Evolutionary conservation across 768 basidiomycete genomes (phyloP).

Genomic region (Floccularia luteovirens): DNA sequence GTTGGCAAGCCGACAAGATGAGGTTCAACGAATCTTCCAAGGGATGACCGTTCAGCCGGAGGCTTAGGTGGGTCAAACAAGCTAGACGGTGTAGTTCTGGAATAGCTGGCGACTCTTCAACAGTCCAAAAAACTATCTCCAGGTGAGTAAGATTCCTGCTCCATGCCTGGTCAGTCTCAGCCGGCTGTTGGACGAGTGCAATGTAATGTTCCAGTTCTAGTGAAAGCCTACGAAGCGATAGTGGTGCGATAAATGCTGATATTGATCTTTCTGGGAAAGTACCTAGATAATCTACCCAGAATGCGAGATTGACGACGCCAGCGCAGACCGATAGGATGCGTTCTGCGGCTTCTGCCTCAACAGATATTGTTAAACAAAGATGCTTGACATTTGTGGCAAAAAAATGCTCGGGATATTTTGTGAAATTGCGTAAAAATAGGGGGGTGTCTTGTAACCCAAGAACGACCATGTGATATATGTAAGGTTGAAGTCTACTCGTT

Average conservation of each 20-base stretch:
- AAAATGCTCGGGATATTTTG: slow-evolving; percentile 22
- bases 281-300: slow-evolving; percentile 26
- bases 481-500: slow-evolving; percentile 26
- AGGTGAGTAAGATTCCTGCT: slow-evolving; percentile 24
- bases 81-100: slow-evolving; percentile 19
- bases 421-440: slow-evolving; percentile 27
- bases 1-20: slow-evolving; percentile 17
- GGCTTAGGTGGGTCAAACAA: slow-evolving; percentile 23
- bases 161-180: slow-evolving; percentile 13
- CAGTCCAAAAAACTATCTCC: slow-evolving; percentile 27
- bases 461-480: slow-evolving; percentile 29
- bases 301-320: slow-evolving; percentile 26
- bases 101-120: slow-evolving; percentile 13
- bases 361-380: slow-evolving; percentile 27
- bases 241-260: slow-evolving; percentile 15
- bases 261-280: slow-evolving; percentile 11
- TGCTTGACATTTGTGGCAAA: slow-evolving; percentile 27
- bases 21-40: slow-evolving; percentile 12
- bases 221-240: slow-evolving; percentile 24
- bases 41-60: slow-evolving; percentile 17
- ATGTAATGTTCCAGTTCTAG: slow-evolving; percentile 23
- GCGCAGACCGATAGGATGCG: slow-evolving; percentile 27
- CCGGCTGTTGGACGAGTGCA: slow-evolving; percentile 11
- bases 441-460: slow-evolving; percentile 21
- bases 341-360: slow-evolving; percentile 17